Base-by-base conservation (phyloP, 148 eudicot species). In the Cornus controversa region DNA sequence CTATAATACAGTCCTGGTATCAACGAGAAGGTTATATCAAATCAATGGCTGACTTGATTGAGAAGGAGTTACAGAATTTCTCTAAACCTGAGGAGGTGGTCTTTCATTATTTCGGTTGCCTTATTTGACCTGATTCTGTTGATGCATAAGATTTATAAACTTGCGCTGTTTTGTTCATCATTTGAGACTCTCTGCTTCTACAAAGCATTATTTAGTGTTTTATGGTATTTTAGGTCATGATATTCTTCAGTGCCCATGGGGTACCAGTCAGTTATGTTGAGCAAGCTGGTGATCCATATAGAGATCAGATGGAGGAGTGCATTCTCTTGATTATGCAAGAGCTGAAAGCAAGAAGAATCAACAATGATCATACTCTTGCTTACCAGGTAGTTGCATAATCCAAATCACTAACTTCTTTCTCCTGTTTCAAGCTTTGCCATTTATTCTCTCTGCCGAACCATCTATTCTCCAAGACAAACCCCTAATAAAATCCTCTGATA, bases 301-400 rank as follows among this genome's bases (percentile, higher is more conserved):
- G 84, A 85, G 97, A 92, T 77, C 99, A 96, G 92, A 96, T 96
- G 99, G 98, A 93, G 81, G 97, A 96, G 67, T 96, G 99, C 85
- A 96, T 93, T 75, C 79, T 75, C 81, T 87, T 96, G 74, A 93
- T 96, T 78, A 96, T 96, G 98, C 80, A 88, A 84, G 99, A 96
- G 78, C 78, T 96, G 73, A 96, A 92, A 82, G 80, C 90, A 57
- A 89, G 99, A 86, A 93, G 94, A 81, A 79, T 85, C 75, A 83
- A 81, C 83, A 96, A 96, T 28, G 81, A 78, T 60, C 98, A 96
- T 77, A 91, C 92, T 69, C 90, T 96, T 84, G 99, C 99, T 54
- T 96, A 89, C 81, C 99, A 96, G 98, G 99, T 96, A 71, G 81
- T 60, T 65, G 15, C 50, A 34, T 53, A 26, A 34, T 47, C 24